Base-by-base conservation (phyloP, 805 yeast species). In the Candida verbasci region DNA sequence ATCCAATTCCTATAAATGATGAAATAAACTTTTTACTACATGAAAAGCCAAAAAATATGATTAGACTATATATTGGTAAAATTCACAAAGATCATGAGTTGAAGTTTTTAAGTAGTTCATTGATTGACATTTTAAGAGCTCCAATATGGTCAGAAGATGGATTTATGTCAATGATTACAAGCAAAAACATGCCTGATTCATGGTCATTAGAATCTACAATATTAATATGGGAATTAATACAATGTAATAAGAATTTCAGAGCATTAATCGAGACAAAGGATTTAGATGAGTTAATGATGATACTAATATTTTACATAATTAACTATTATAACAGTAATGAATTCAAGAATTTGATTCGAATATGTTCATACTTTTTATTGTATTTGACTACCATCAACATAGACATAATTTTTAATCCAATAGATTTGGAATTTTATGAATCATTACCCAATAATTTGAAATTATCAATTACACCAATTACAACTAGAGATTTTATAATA, bases 181-280 rank as follows among this genome's bases (percentile, higher is more conserved):
- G 10, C 22, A 25, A 40, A 48, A 34, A 31, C 43, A 38, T 44
- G 42, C 53, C 60, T 31, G 46, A 64, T 4, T 9, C 18, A 9
- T 68, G 88, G 81, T 55, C 78, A 2, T 60, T 68, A 3, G 89
- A 82, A 49, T 52, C 74, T n/a, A 56, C 77, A 5, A 69, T 82
- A 52, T 52, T 89, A 7, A 46, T 84, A 11, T 86, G 95, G 85
- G 95, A 85, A 48, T 59, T 87, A 29, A 59, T 76, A 23, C 91
- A 86, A 51, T 80, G 87, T 47, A 91, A 91, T 58, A 67, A 66
- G 40, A 58, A 57, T 33, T 80, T 82, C 48, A 69, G 70, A 40
- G 56, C 70, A 2, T 18, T 52, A 17, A 44, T 58, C 2, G 54
- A 47, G 1, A 65, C 68, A 10, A 64, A 68, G 30, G 67, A 68